Percentiles rank a stretch among this genome's conserved stretches.
phyloP scores from a whole-genome alignment of 495 filamentous ascomycete species.

The Chaetomium tenue region DNA sequence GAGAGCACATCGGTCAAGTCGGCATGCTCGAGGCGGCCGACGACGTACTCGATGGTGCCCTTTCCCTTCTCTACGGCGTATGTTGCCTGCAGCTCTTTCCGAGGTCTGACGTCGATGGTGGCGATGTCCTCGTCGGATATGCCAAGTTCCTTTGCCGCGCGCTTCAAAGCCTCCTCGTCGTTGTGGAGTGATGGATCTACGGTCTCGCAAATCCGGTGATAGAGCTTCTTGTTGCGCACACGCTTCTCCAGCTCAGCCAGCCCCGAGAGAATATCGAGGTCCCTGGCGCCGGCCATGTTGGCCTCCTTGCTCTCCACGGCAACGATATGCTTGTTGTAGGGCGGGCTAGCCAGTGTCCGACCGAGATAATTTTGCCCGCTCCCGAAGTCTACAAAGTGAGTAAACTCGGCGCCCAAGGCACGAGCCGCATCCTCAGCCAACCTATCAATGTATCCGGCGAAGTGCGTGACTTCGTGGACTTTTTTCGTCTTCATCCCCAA shows the following conservation, averaged over 20 bases:
- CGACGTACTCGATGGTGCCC: conserved; percentile 66
- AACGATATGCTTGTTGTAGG: conserved; percentile 82
- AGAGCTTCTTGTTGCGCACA: conserved; percentile 73
- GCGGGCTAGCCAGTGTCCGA: conserved; percentile 75
- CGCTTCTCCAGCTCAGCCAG: conserved; percentile 65
- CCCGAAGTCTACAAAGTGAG: conserved; percentile 92
- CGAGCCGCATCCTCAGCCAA: conserved; percentile 53
- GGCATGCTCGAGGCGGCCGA: conserved; percentile 57
- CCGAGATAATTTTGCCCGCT: conserved; percentile 96
- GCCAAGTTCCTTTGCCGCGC: conserved; percentile 38
- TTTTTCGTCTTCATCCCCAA: conserved; percentile 97
- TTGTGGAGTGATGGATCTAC: conserved; percentile 40
- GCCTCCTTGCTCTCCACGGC: conserved; percentile 84
- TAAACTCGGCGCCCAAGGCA: conserved; percentile 52
- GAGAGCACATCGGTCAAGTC: conserved; percentile 58
- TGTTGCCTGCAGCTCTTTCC: conserved; percentile 44
- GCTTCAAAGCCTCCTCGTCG: conserved; percentile 43
- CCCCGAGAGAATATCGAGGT: conserved; percentile 73
- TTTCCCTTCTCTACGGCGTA: conserved; percentile 55
- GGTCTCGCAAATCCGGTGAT: conserved; percentile 49
- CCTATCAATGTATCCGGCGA: conserved; percentile 54
- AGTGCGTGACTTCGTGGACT: conserved; percentile 79
- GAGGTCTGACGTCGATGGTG: conserved; percentile 47
- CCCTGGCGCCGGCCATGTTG: conserved; percentile 81
- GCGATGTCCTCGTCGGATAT: conserved; percentile 38